phyloP scores from a whole-genome alignment of 148 eudicot species.

The Cornus suecica region DNA sequence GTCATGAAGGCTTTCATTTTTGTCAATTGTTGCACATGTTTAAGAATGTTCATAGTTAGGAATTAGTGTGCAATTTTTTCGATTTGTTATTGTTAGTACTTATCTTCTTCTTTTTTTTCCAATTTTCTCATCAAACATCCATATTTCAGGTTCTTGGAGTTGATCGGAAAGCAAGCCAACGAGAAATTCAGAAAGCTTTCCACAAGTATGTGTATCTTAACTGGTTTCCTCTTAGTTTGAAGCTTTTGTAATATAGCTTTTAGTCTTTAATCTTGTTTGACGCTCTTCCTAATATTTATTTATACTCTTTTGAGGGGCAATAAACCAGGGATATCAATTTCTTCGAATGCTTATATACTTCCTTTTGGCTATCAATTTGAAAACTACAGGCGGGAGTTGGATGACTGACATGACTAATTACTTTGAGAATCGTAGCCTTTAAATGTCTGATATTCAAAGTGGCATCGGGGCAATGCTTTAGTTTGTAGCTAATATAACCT shows the following conservation, averaged over 20 bases:
- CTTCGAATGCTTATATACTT: neutral
- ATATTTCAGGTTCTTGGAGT: constrained; percentile 79
- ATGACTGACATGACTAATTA: neutral
- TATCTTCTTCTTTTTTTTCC: neutral
- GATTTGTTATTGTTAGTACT: neutral
- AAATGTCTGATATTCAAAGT: neutral
- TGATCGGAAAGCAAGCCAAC: constrained; percentile 71
- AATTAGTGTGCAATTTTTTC: neutral
- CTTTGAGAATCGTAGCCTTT: neutral
- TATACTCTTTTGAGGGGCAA: neutral
- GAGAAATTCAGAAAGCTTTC: constrained; percentile 92
- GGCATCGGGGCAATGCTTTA: neutral
- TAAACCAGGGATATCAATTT: neutral
- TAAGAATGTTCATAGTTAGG: neutral
- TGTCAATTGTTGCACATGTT: neutral
- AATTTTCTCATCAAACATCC: neutral
- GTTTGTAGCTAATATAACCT: too few species aligned
- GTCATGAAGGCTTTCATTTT: neutral
- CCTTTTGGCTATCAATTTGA: neutral
- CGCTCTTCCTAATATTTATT: neutral
- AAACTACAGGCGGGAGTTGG: neutral
- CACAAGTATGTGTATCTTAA: constrained; percentile 74
- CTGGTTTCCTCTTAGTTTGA: neutral
- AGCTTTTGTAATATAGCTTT: neutral
- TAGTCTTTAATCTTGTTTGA: neutral